phyloP scores from a whole-genome alignment of 176 grass and related monocot species.

The Triticum monococcum region DNA sequence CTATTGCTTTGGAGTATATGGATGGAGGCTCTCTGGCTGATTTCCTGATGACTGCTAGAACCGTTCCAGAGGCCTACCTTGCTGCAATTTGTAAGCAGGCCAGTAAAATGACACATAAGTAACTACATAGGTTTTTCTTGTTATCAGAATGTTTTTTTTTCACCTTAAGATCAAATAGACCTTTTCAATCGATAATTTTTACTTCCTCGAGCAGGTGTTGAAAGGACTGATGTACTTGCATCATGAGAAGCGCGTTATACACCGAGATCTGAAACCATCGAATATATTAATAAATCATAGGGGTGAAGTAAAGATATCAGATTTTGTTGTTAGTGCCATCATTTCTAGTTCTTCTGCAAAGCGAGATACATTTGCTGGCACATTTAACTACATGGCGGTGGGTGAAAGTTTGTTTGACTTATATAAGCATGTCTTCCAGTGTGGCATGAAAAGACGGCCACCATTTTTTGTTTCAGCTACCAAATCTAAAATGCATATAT shows the following conservation, averaged over 20 bases:
- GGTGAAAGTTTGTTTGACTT: conserved; percentile 21
- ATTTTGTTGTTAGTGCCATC: conserved; percentile 95
- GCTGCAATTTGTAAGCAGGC: conserved; percentile 97
- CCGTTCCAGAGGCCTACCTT: conserved; percentile 84
- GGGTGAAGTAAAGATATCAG: conserved; percentile 95
- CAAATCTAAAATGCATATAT: conserved; percentile 14
- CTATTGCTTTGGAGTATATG: conserved; percentile 97
- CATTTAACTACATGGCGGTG: conserved; percentile 91
- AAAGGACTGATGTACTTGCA: conserved; percentile 83
- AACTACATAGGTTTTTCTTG: not conserved
- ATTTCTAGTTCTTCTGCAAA: conserved; percentile 75
- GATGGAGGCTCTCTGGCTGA: conserved; percentile 85
- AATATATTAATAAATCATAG: conserved; percentile 96
- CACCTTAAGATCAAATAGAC: not conserved
- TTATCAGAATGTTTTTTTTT: not conserved
- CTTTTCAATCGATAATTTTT: not conserved
- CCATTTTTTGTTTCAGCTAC: not conserved
- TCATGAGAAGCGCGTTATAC: conserved; percentile 71
- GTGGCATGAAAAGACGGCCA: not conserved
- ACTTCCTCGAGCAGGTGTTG: conserved; percentile 54
- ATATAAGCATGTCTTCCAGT: not conserved
- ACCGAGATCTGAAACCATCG: conserved; percentile 92
- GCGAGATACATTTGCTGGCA: conserved; percentile 83
- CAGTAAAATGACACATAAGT: conserved; percentile 43
- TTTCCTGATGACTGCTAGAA: conserved; percentile 76